Percentiles rank a stretch among this genome's conserved stretches.
phyloP scores from a whole-genome alignment of 495 filamentous ascomycete genomes.

The Symbiotaphrina buchneri region DNA sequence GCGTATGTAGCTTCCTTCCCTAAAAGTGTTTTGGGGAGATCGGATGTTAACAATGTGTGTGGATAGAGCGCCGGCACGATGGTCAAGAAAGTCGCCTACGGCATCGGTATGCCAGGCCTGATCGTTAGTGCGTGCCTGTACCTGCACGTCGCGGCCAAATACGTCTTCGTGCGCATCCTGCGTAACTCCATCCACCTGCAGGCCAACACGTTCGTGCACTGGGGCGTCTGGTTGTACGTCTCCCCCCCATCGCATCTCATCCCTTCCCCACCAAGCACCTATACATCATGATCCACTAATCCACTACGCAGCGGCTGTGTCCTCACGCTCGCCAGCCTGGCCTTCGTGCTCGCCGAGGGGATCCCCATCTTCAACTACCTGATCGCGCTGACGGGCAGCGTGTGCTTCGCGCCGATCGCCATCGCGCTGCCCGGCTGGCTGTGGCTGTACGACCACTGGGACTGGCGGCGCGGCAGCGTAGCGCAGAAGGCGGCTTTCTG shows the following conservation, averaged over 20 bases:
- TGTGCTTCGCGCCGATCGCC: slow-evolving; percentile 11
- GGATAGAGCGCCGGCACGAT: slow-evolving; percentile 13
- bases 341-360: slow-evolving; percentile 12
- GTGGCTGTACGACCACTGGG: slow-evolving; percentile 21
- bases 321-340: slow-evolving; percentile 7
- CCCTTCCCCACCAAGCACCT: no score
- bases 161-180: slow-evolving; percentile 15
- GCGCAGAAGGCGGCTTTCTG: slow-evolving; percentile 8
- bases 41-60: no score
- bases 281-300: no score
- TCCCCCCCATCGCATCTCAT: no score
- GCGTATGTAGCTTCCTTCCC: no score
- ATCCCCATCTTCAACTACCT: slow-evolving; percentile 18
- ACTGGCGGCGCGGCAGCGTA: slow-evolving; percentile 13
- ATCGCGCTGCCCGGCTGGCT: slow-evolving; percentile 20
- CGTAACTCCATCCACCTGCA: slow-evolving; percentile 13
- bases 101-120: slow-evolving; percentile 11
- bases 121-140: no score
- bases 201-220: slow-evolving; percentile 12
- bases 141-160: no score
- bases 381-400: slow-evolving; percentile 11
- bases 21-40: no score
- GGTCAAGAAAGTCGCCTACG: slow-evolving; percentile 16
- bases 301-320: no score
- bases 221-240: slow-evolving; percentile 15